A percentile compares a stretch with the other conserved stretches of the same genome.
Conservation (phyloP, 768 basidiomycete species). For the Hydnum rufescens region DNA sequence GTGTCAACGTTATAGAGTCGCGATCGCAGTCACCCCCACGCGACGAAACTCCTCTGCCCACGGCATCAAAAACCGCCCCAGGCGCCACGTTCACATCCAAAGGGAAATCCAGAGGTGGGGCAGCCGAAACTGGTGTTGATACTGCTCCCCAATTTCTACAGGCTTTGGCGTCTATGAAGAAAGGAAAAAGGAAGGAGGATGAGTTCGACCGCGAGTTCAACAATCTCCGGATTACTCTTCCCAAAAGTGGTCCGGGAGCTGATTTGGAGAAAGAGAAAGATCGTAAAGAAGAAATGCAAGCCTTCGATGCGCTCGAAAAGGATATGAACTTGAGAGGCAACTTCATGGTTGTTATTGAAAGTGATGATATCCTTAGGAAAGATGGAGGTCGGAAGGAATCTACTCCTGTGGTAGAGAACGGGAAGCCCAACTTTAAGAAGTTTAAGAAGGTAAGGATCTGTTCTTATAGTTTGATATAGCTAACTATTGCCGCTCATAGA, state of each 20-base stretch:
- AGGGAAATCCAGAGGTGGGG: neutral
- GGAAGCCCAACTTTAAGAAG: constrained; percentile 51
- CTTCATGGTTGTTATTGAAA: constrained; percentile 42
- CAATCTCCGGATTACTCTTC: constrained; percentile 37
- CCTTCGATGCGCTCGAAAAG: constrained; percentile 47
- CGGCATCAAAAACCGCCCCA: neutral
- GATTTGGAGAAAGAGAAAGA: constrained; percentile 19
- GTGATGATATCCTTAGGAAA: constrained; percentile 26
- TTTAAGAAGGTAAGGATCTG: constrained; percentile 38
- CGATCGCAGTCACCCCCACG: neutral
- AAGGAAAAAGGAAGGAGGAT: constrained; percentile 46
- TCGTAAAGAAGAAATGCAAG: constrained; percentile 32
- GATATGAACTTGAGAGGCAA: constrained; percentile 44
- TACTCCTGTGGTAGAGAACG: constrained; percentile 22
- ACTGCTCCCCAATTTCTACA: constrained; percentile 49
- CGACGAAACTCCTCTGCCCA: neutral
- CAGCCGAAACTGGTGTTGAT: constrained; percentile 19
- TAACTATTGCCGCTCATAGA: constrained; percentile 22
- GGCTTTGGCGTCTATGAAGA: constrained; percentile 53
- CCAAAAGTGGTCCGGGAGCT: constrained; percentile 16
- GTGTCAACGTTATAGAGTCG: neutral
- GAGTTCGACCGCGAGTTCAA: constrained; percentile 65
- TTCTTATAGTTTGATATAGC: neutral
- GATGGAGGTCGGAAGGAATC: constrained; percentile 12
- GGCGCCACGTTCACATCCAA: neutral